Percentiles rank a stretch among this genome's conserved stretches.
Conservation (phyloP, 768 basidiomycete genomes). For the Lentinula edodes region DNA sequence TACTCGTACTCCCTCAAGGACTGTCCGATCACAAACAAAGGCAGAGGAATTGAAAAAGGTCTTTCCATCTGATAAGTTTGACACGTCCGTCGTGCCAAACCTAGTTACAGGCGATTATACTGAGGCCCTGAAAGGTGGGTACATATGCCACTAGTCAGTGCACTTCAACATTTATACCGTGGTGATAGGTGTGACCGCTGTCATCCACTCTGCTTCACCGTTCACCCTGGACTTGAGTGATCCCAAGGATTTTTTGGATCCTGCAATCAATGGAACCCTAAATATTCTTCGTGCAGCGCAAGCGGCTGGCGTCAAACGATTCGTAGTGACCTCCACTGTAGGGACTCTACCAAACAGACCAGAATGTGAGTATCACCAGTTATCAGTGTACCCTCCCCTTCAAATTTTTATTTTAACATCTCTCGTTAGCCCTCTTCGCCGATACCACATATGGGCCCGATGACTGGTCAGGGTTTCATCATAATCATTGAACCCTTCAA, state of each 20-base stretch:
- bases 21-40: slow-evolving; percentile 7
- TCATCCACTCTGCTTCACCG: slow-evolving; percentile 10
- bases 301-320: slow-evolving; percentile 13
- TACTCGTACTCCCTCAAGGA: neutral
- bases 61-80: slow-evolving; percentile 7
- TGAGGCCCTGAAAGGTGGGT: slow-evolving; percentile 35
- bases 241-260: slow-evolving; percentile 16
- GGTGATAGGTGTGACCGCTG: neutral
- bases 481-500: neutral
- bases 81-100: slow-evolving; percentile 8
- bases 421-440: neutral
- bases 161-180: neutral
- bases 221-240: slow-evolving; percentile 7
- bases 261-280: slow-evolving; percentile 16
- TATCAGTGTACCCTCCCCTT: too few species aligned
- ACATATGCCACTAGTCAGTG: neutral
- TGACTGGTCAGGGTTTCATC: slow-evolving; percentile 5
- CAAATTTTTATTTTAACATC: too few species aligned
- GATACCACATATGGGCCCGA: neutral
- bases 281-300: slow-evolving; percentile 17
- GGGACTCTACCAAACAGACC: slow-evolving; percentile 9
- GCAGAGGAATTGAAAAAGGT: slow-evolving; percentile 1
- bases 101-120: slow-evolving; percentile 22
- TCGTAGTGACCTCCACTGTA: slow-evolving; percentile 16
- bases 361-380: neutral